These are phyloP conservation scores for Phytophthora melonis DNA, from an alignment of 352 stramenopile species.

Conservation along the genomic window DNA sequence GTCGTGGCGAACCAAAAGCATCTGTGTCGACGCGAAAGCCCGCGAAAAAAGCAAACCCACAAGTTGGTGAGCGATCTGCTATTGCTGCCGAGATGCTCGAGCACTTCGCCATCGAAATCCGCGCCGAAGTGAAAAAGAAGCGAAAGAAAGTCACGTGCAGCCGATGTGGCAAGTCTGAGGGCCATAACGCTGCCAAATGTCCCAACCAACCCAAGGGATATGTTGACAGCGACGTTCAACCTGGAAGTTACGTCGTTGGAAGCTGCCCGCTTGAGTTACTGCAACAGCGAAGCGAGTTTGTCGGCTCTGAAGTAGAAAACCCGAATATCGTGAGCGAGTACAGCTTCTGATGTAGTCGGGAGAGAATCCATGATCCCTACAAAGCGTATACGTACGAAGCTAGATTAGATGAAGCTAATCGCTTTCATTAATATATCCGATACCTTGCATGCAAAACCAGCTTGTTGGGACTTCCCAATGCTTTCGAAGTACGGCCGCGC, in stretches of 20 bases:
- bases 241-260: neutral
- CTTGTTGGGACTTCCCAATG: neutral
- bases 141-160: neutral
- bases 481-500: constrained; percentile 88
- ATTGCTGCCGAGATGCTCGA: neutral
- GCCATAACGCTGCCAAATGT: neutral
- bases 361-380: neutral
- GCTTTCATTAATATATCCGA: neutral
- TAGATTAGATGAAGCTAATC: neutral
- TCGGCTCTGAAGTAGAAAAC: neutral
- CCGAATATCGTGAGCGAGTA: neutral
- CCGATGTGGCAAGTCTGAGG: neutral
- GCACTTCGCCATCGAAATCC: neutral
- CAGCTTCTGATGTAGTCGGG: neutral
- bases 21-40: neutral
- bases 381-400: neutral
- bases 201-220: neutral
- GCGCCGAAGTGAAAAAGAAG: neutral
- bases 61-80: neutral
- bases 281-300: neutral
- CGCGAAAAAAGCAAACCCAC: neutral
- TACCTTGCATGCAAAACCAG: neutral
- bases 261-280: neutral
- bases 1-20: neutral
- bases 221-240: neutral